Base-by-base conservation (phyloP, 495 filamentous ascomycete genomes). In the Bacidia gigantensis region DNA sequence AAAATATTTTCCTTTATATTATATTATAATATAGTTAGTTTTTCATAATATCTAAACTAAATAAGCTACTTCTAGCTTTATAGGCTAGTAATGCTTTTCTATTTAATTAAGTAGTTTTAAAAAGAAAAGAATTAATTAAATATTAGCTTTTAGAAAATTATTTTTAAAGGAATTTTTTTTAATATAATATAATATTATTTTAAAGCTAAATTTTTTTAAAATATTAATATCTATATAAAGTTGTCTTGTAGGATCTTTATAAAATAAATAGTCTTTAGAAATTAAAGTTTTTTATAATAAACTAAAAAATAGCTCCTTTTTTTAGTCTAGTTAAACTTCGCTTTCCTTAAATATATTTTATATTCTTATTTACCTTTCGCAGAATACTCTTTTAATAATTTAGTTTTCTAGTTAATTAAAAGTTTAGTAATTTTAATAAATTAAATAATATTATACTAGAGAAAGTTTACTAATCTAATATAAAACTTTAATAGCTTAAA, bases 61-160 rank as follows among this genome's bases (percentile, higher is more conserved):
- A 44, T 44, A 44, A 44, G 41, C 17, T 9, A 44, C 17, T 22
- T 44, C 20, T 44, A 44, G 5, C 20, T 44, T 44, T 9, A 22
- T 44, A 44, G 20, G 7, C 41, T 22, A 44, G 20, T 44, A 44
- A 9, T 44, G 41, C 20, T 44, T 44, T 44, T 44, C 20, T 9
- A 17, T 17, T 9, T 44, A 9, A 44, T 44, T 49, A 29, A 49
- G n/a, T 26, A 7, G 3, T 3, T 49, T 49, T 49, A 49, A 49
- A 22, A 49, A 3, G 17, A 26, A 29, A 49, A 49, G 25, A 2
- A 49, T 49, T 29, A 49, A n/a, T 29, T 49, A 35, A 49, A 49
- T 17, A 29, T n/a, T 48, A n/a, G 22, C 11, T 23, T 48, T n/a
- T 5, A 48, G 22, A 25, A 48, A 48, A 23, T 48, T 25, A 48